Evolutionary conservation across 306 rosid genomes (phyloP), one percentile per base, ranked within the genome.

Genomic region (Clitoria ternatea): DNA sequence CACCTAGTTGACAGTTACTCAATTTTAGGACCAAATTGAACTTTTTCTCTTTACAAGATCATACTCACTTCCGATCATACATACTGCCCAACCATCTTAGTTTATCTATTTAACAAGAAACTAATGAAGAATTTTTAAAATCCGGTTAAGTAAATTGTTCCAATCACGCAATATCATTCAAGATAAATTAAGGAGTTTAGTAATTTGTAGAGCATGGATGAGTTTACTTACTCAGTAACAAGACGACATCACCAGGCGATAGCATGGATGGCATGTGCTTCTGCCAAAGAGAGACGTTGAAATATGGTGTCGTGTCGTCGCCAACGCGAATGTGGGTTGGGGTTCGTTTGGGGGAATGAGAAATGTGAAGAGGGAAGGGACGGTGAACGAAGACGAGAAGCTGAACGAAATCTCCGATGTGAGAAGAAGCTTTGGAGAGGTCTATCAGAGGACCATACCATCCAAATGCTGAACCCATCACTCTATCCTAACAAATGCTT

Each of bases 371-470:
- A 43, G 87, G 85, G 77, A 77, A 78, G 76, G 80, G 80, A 8
- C 84, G 88, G 63, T 91, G 96, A 77, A 91, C 79, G 73, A 88
- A 86, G 56, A 87, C 96, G 66, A 91, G 81, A 43, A 91, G 92
- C 79, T 92, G 93, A 29, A 90, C 96, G 74, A 86, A 86, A 72
- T 88, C 83, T 69, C 81, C 86, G 47, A 86, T 40, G 83, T 90
- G 92, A 62, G 72, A 61, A 67, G 86, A 64, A 10, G 96, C 87
- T 24, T 8, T 5, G 22, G 73, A 72, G 55, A 90, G 91, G 48
- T 90, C 93, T 42, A 92, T 82, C 13, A 90, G 91, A 53, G 98
- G 96, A 37, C 97, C 98, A 71, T 77, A 92, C 98, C 98, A 92
- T 49, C 97, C 97, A 48, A 88, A 62, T 0, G 70, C 79, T n/a